phyloP scores from a whole-genome alignment of 148 eudicot species.

The Chenopodium suecicum region DNA sequence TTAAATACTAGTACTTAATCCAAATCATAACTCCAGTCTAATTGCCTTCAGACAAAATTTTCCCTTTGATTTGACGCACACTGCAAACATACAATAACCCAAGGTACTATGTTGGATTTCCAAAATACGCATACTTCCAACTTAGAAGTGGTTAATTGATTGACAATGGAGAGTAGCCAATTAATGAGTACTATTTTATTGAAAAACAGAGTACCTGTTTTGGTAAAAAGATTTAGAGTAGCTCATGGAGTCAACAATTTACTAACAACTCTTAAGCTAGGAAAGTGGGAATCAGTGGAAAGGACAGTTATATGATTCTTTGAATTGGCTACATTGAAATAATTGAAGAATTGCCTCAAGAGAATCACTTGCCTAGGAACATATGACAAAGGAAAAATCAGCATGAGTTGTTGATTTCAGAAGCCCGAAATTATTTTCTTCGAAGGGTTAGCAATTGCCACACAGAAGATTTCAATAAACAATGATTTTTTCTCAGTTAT shows the following conservation, averaged over 20 bases:
- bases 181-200: no score
- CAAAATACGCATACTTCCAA: not conserved
- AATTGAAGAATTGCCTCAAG: not conserved
- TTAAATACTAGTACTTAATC: no score
- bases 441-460: not conserved
- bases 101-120: no score
- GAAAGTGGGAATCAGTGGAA: not conserved
- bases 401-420: not conserved
- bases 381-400: not conserved
- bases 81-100: no score
- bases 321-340: not conserved
- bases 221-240: not conserved
- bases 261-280: not conserved
- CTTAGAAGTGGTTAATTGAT: not conserved
- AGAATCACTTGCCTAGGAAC: not conserved
- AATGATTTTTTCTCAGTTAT: not conserved
- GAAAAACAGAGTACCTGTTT: not conserved
- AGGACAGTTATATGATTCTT: not conserved
- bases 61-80: no score
- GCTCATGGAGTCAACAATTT: no score
- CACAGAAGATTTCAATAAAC: not conserved
- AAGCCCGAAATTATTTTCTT: not conserved
- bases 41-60: no score
- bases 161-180: not conserved
- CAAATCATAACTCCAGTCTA: no score